phyloP scores from a whole-genome alignment of 2,329 filamentous ascomycete species.

The Colletotrichum sojae region DNA sequence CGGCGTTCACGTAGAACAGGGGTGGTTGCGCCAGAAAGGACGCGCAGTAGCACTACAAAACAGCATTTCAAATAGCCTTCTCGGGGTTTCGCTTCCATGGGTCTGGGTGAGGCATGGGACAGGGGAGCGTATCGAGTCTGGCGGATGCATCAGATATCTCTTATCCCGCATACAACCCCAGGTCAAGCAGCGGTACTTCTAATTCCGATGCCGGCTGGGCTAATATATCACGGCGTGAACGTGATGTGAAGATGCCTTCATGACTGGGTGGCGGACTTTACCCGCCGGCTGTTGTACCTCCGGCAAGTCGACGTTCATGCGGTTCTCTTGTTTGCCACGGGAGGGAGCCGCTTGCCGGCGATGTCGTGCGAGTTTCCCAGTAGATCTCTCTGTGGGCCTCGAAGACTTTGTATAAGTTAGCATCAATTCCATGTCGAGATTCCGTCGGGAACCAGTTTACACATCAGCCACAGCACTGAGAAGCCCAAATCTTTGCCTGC shows the following conservation, averaged over 20 bases:
- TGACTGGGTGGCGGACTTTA: slow-evolving; percentile 28
- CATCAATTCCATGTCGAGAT: too few species aligned
- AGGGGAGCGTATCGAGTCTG: background rate
- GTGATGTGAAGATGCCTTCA: background rate
- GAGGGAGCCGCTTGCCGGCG: background rate
- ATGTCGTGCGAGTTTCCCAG: background rate
- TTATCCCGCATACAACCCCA: background rate
- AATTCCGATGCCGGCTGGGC: background rate
- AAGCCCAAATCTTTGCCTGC: too few species aligned
- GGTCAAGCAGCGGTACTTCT: background rate
- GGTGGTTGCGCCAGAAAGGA: slow-evolving; percentile 1
- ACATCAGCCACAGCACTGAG: too few species aligned
- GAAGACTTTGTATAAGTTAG: too few species aligned
- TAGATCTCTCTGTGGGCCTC: too few species aligned
- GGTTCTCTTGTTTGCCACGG: background rate
- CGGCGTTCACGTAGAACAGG: slow-evolving; percentile 36
- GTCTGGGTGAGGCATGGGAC: background rate
- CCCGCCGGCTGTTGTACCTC: slow-evolving; percentile 39
- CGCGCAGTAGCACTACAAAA: slow-evolving; percentile 6
- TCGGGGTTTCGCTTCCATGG: background rate
- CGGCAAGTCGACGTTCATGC: slow-evolving; percentile 38
- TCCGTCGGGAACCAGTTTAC: too few species aligned
- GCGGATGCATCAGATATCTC: background rate
- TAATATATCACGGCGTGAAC: background rate
- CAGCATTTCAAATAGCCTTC: background rate